These are phyloP conservation scores for Cucurbita pepo DNA, from an alignment of 306 rosid species.

Conservation along the genomic window DNA sequence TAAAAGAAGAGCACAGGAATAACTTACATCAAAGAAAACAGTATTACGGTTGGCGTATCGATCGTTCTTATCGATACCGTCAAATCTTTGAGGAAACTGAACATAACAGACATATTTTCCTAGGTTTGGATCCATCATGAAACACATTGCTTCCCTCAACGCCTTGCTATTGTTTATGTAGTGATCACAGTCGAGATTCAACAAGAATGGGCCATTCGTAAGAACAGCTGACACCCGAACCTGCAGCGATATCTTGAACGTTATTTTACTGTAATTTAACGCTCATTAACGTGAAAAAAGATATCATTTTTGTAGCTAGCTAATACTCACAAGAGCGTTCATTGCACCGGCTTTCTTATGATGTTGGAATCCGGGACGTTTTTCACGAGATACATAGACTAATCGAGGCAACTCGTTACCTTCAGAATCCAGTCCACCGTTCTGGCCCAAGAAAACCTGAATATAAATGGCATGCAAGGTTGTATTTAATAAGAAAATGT, in stretches of 20 bases:
- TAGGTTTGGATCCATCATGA: slow-evolving; percentile 94
- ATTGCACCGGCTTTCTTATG: slow-evolving; percentile 99
- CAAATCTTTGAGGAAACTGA: slow-evolving; percentile 97
- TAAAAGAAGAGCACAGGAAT: neutral
- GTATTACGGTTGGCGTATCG: slow-evolving; percentile 95
- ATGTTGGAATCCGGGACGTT: slow-evolving; percentile 99
- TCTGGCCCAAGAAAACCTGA: slow-evolving; percentile 96
- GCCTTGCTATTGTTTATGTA: slow-evolving; percentile 97
- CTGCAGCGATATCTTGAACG: slow-evolving; percentile 22
- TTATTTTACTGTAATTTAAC: neutral
- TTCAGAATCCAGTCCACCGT: slow-evolving; percentile 91
- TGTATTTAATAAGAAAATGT: neutral
- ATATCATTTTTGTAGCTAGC: neutral
- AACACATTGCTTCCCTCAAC: slow-evolving; percentile 94
- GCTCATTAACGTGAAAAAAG: neutral
- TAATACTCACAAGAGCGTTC: slow-evolving; percentile 82
- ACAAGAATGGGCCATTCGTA: slow-evolving; percentile 87
- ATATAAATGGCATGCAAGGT: neutral
- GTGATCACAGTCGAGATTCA: slow-evolving; percentile 99
- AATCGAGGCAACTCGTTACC: slow-evolving; percentile 87
- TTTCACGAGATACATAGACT: slow-evolving; percentile 97
- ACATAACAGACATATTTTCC: slow-evolving; percentile 88
- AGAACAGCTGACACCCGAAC: slow-evolving; percentile 98
- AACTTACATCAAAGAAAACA: slow-evolving; percentile 89
- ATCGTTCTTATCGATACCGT: slow-evolving; percentile 84